phyloP scores from a whole-genome alignment of 164 flowering plant genomes.

The Liriodendron chinense region DNA sequence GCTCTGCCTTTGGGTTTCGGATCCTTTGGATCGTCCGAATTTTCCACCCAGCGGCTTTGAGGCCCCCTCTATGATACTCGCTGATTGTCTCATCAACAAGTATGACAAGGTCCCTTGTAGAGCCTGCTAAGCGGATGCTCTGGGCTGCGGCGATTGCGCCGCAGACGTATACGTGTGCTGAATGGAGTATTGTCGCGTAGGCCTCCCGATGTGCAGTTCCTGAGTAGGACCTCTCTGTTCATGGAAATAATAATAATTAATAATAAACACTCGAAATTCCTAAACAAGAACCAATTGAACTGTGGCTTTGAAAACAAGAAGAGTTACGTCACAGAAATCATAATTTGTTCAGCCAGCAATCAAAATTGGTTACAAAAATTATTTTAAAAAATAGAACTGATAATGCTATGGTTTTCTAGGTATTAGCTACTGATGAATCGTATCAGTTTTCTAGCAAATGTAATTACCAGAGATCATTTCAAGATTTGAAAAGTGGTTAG shows the following conservation, averaged over 20 bases:
- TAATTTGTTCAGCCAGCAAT: too few relatives aligned
- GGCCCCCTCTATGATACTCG: slow-evolving; percentile 48
- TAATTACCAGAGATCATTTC: not conserved
- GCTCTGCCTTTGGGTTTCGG: slow-evolving; percentile 63
- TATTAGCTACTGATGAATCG: too few relatives aligned
- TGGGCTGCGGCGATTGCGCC: slow-evolving; percentile 70
- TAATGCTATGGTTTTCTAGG: too few relatives aligned
- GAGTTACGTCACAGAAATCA: not conserved
- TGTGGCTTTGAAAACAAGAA: not conserved
- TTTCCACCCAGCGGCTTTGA: slow-evolving; percentile 63
- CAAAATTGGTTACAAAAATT: too few relatives aligned
- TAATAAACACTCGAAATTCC: not conserved
- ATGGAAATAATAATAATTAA: not conserved
- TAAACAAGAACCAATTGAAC: not conserved
- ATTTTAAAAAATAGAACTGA: too few relatives aligned
- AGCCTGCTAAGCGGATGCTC: slow-evolving; percentile 56
- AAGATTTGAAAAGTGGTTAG: not conserved
- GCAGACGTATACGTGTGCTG: slow-evolving; percentile 57
- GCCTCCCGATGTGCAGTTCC: slow-evolving; percentile 47
- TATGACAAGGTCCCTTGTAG: slow-evolving; percentile 51
- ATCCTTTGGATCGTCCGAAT: slow-evolving; percentile 48
- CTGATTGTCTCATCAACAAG: slow-evolving; percentile 58
- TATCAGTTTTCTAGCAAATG: not conserved
- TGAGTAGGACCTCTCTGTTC: slow-evolving; percentile 24
- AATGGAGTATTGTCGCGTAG: slow-evolving; percentile 61